Base-by-base conservation (phyloP, 2,329 filamentous ascomycete genomes). In the Fonsecaea pedrosoi region DNA sequence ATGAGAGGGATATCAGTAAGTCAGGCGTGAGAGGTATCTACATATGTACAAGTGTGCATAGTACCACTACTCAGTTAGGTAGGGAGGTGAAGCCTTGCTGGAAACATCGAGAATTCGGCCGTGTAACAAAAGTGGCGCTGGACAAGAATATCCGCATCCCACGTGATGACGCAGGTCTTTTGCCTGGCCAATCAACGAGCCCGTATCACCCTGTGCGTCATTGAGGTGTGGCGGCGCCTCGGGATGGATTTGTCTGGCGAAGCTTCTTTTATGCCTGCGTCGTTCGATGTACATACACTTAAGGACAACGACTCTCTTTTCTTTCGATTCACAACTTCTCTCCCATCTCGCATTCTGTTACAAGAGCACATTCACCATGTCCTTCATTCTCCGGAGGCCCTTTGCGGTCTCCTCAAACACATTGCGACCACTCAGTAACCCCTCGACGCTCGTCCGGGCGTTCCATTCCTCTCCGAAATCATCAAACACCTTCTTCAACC, bases 311-410 rank as follows among this genome's bases (percentile, higher is more conserved):
- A 35, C 54, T 35, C n/a, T 40, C 21, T 38, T 30, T 34, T 25
- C 37, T 35, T 7, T 45, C 40, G 30, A 32, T 32, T 32, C 30
- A 32, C 30, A 32, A 45, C 42, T 34, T 61, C 34, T 64, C 62
- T 13, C 42, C 21, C 34, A 54, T 63, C 35, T 32, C 59, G 42
- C 13, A 15, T 38, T 18, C 45, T 1, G 15, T 10, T 21, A 40
- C 42, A 54, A 37, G 55, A 30, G 59, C 15, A 30, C 21, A 37
- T 37, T 54, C 54, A 62, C 70, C 71, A 91, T 90, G 89, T 85
- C 88, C 66, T 89, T 88, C 77, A 78, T 88, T 64, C 80, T 90
- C 71, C 83, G 86, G 76, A 85, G 87, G 71, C 88, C 89, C 18
- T 89, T 90, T 73, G 84, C 86, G 76, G 81, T 90, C 70, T 82